Base-by-base conservation (phyloP, 139 green algal genomes). In the Mychonastes homosphaera region DNA sequence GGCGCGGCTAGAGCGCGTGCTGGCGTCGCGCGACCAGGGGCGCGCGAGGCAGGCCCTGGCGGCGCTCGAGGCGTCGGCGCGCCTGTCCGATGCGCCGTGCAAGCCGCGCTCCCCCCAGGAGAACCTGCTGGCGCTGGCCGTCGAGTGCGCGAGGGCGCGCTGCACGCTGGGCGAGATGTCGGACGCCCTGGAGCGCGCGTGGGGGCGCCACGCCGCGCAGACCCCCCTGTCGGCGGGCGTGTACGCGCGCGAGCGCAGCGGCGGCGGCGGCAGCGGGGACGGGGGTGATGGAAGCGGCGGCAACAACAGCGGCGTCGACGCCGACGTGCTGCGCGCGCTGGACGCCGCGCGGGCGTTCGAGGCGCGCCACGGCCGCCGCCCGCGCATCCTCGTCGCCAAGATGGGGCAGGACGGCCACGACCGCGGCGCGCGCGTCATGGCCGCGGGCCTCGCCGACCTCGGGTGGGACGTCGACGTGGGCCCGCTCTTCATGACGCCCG, bases 401-500 rank as follows among this genome's bases (percentile, higher is more conserved):
- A 78, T 83, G 75, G 72, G 72, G 2, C 63, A 74, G 52, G 80
- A 88, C 50, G 80, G 80, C 10, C 80, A 87, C 53, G 80, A 88
- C 66, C 53, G 80, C 26, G 59, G 35, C 26, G 19, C 54, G 53
- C 57, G 73, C 44, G 73, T 88, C 19, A 79, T 87, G 58, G 80
- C 80, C 12, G 81, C 67, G 1, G 80, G 79, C n/a, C 41, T 87
- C 23, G 80, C 80, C 8, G 80, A 87, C 52, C 56, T 87, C 4
- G 80, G 80, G 0, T 87, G 81, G 16, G 80, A 87, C 45, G 81
- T 87, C 2, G 80, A 87, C 69, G 75, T 87, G 12, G 73, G 80
- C 16, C 80, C 80, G 2, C 65, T 87, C 13, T 87, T 87, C 59
- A 65, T 78, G 64, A 87, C 73, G 19, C 76, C 80, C 0, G 55